phyloP scores from a whole-genome alignment of 305 asterid species.

The Withania somnifera region DNA sequence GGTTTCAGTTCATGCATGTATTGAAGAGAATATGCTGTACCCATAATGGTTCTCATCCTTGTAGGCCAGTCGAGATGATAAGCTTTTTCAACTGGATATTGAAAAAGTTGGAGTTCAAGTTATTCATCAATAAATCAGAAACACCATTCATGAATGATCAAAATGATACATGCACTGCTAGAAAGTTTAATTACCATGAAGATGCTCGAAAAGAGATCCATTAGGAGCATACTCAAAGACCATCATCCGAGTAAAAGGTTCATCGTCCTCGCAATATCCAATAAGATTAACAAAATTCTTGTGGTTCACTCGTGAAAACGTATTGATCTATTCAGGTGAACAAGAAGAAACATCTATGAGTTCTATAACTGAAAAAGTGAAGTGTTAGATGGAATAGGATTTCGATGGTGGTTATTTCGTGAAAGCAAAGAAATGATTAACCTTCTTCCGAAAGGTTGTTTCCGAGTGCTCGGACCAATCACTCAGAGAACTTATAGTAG shows the following conservation, averaged over 20 bases:
- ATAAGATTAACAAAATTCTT: constrained; percentile 85
- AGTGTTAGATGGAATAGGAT: not conserved
- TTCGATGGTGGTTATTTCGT: not conserved
- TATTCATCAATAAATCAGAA: not conserved
- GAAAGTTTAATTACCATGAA: constrained; percentile 52
- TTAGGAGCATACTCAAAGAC: constrained; percentile 96
- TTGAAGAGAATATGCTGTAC: constrained; percentile 73
- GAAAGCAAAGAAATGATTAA: constrained; percentile 10
- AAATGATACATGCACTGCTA: not conserved
- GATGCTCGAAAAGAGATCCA: constrained; percentile 76
- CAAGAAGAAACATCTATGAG: not conserved
- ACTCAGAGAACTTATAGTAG: constrained; percentile 37
- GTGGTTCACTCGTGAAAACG: constrained; percentile 79
- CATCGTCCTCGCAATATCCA: constrained; percentile 88
- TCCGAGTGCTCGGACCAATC: constrained; percentile 80
- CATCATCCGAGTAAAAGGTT: constrained; percentile 89
- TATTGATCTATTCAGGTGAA: constrained; percentile 42
- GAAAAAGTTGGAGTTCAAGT: not conserved
- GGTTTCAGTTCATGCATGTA: constrained; percentile 81
- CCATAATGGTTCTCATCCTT: constrained; percentile 80
- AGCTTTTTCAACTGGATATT: constrained; percentile 52
- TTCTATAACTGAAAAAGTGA: not conserved
- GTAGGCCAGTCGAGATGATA: constrained; percentile 88
- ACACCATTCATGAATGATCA: not conserved
- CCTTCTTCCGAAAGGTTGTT: constrained; percentile 69